These are phyloP conservation scores for Aspergillus brasiliensis DNA, from an alignment of 2,329 filamentous ascomycete species.

Conservation along the genomic window DNA sequence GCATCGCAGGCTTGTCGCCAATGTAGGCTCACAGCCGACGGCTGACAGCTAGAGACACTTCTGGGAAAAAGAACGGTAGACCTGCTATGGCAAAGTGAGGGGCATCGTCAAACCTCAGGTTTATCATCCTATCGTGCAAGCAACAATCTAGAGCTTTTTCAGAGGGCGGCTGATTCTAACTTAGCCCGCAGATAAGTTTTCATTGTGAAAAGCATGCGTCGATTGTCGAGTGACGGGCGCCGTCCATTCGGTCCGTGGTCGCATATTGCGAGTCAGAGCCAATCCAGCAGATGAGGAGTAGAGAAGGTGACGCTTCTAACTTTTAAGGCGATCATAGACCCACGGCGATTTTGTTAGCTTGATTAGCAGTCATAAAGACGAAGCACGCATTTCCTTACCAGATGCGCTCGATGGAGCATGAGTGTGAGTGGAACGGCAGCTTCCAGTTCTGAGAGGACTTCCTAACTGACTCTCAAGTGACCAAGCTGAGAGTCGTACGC, in stretches of 20 bases:
- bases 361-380: not conserved
- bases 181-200: not conserved
- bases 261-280: not conserved
- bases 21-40: not conserved
- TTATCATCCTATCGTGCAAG: not conserved
- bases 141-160: not conserved
- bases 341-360: not conserved
- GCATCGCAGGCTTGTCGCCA: not conserved
- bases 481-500: not conserved
- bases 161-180: not conserved
- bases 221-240: not conserved
- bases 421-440: not conserved
- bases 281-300: not conserved
- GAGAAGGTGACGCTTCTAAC: not conserved
- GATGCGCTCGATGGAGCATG: not conserved
- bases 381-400: not conserved
- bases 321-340: not conserved
- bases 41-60: not conserved
- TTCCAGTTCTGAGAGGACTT: not conserved
- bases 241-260: not conserved
- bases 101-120: not conserved
- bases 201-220: not conserved
- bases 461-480: not conserved
- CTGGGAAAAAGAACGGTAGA: not conserved
- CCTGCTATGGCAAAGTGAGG: not conserved